phyloP scores from a whole-genome alignment of 1,139 yeast species.

The Hansenula sp. region DNA sequence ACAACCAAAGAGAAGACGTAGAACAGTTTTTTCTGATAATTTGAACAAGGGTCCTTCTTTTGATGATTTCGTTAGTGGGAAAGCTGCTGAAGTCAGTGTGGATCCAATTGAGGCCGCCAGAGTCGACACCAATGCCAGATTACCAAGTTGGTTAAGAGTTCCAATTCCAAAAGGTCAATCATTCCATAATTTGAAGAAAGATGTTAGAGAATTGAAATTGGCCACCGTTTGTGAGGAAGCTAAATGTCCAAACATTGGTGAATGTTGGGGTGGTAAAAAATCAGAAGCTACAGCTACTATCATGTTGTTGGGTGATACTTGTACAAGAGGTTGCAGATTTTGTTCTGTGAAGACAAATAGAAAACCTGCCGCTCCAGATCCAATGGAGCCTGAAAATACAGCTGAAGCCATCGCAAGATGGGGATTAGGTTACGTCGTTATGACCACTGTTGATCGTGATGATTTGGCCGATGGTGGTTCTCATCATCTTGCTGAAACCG shows the following conservation, averaged over 20 bases:
- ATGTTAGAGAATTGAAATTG: slow-evolving; percentile 80
- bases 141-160: slow-evolving; percentile 93
- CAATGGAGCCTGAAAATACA: slow-evolving; percentile 95
- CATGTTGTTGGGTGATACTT: slow-evolving; percentile 97
- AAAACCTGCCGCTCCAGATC: slow-evolving; percentile 84
- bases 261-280: slow-evolving; percentile 98
- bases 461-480: slow-evolving; percentile 94
- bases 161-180: slow-evolving; percentile 92
- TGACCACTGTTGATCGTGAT: slow-evolving; percentile 97
- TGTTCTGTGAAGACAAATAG: slow-evolving; percentile 95
- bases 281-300: slow-evolving; percentile 98
- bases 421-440: slow-evolving; percentile 97
- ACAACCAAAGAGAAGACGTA: slow-evolving; percentile 36
- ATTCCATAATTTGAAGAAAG: slow-evolving; percentile 76
- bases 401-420: slow-evolving; percentile 97
- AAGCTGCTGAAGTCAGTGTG: slow-evolving; percentile 59
- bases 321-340: slow-evolving; percentile 97
- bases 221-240: slow-evolving; percentile 99
- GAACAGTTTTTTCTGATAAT: slow-evolving; percentile 65
- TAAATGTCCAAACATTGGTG: slow-evolving; percentile 97
- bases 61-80: slow-evolving; percentile 83
- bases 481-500: slow-evolving; percentile 85
- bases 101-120: slow-evolving; percentile 77
- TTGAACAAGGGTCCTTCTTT: slow-evolving; percentile 88
- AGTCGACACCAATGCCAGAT: slow-evolving; percentile 32